Evolutionary conservation across 2,329 filamentous ascomycete genomes (phyloP), one percentile per base, ranked within the genome.

Genomic region (Myriosclerotinia scirpicola): DNA sequence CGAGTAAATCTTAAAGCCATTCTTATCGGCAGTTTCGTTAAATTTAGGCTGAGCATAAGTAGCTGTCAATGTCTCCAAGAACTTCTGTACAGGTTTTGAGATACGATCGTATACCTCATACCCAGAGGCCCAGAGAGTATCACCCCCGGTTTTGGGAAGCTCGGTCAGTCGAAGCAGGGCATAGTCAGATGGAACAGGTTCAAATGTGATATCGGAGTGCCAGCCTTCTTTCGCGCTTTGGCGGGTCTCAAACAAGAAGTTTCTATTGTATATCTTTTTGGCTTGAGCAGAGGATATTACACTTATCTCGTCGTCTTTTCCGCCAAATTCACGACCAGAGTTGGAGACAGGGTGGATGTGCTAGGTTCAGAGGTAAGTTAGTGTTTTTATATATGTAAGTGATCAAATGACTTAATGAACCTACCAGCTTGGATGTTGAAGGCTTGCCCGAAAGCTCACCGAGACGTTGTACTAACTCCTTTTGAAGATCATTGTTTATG

Each of bases 101-200:
- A 90, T 80, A 30, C 85, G 82, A 72, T 90, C 87, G 72, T 88
- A 90, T 11, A 89, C 76, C 71, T 90, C 87, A 72, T 89, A 89
- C 0, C 86, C 87, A 1, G 85, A 87, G 0, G 87, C 87, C 86
- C 87, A 90, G 8, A 90, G 81, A 0, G 87, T 89, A 75, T 84
- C 74, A 78, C 73, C 75, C 30, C 74, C 75, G 22, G 72, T 74
- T 46, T 72, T 73, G 8, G 75, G 75, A 11, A 76, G 54, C 22
- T 75, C 67, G 2, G 71, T 74, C 30, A 76, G 64, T 12, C 71
- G 69, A 38, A 76, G 63, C 0, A 84, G 80, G 0, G 87, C 82
- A 71, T 90, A 90, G 73, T 90, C 87, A 9, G 82, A 82, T 0
- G 88, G 88, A 4, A 85, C 78, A 0, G 83, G 83, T 77, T 90